Evolutionary conservation across 768 basidiomycete genomes (phyloP).

Genomic region (Cystofilobasidium capitatum): DNA sequence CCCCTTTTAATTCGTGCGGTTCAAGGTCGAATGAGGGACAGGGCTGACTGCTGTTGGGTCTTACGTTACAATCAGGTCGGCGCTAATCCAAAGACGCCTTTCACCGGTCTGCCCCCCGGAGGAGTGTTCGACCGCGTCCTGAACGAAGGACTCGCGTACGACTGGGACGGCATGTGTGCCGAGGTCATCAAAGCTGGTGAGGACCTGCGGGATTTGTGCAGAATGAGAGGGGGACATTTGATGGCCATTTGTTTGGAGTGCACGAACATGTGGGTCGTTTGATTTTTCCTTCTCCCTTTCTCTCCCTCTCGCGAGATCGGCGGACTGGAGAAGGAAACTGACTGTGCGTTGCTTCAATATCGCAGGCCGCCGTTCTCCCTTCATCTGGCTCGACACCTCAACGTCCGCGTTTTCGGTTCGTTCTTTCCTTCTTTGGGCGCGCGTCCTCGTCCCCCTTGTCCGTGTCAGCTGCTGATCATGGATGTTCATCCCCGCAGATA

Average conservation of each 20-base stretch:
- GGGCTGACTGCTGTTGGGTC: too few relatives aligned
- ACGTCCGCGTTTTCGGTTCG: background rate
- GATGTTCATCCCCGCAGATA: background rate
- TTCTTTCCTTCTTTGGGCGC: background rate
- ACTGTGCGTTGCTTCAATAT: background rate
- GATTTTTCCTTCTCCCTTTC: background rate
- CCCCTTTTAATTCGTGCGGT: background rate
- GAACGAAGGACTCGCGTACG: constrained; percentile 27
- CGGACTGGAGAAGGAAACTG: background rate
- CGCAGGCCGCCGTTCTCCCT: constrained; percentile 6
- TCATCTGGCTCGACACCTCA: constrained; percentile 1
- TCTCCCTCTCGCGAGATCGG: background rate
- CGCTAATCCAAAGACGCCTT: constrained; percentile 23
- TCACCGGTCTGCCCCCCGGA: constrained; percentile 27
- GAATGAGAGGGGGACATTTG: constrained; percentile 23
- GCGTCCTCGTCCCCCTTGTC: background rate
- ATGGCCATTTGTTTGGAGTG: constrained; percentile 32
- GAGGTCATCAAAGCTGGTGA: constrained; percentile 30
- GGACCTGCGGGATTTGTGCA: constrained; percentile 5
- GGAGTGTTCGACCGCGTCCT: constrained; percentile 31
- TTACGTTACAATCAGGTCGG: background rate
- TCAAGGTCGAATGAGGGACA: too few relatives aligned
- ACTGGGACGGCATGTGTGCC: constrained; percentile 30
- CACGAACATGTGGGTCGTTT: constrained; percentile 29
- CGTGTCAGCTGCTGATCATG: too few relatives aligned